Conservation (phyloP, 352 stramenopile species). For the Phytophthora rubi region DNA sequence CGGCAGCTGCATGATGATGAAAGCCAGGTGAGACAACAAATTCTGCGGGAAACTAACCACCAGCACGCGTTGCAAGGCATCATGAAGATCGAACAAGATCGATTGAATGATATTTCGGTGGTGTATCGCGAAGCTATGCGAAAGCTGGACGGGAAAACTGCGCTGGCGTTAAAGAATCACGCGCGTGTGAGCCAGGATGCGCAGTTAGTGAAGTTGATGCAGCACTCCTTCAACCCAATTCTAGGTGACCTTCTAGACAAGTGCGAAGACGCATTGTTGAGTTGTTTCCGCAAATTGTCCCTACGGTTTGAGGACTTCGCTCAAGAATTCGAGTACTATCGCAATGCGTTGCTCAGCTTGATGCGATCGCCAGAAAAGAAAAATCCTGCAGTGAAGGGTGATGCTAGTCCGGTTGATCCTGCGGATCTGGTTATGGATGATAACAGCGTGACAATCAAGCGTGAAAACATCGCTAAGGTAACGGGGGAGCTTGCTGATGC, state of each 20-base stretch:
- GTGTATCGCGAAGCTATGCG: slow-evolving; percentile 69
- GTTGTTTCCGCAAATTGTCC: slow-evolving; percentile 67
- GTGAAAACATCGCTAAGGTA: slow-evolving; percentile 48
- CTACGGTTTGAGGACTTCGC: slow-evolving; percentile 75
- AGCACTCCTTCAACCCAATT: slow-evolving; percentile 74
- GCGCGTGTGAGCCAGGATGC: slow-evolving; percentile 65
- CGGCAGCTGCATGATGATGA: slow-evolving; percentile 62
- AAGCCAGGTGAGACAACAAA: slow-evolving; percentile 53
- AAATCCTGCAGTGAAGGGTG: slow-evolving; percentile 19
- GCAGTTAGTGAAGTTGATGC: slow-evolving; percentile 69
- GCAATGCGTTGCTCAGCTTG: slow-evolving; percentile 59
- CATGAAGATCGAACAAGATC: slow-evolving; percentile 77
- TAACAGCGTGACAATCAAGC: slow-evolving; percentile 48
- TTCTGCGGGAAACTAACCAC: slow-evolving; percentile 62
- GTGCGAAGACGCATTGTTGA: slow-evolving; percentile 75
- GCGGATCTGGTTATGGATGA: slow-evolving; percentile 27
- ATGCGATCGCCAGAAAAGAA: slow-evolving; percentile 27
- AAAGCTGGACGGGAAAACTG: slow-evolving; percentile 53
- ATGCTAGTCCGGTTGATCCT: slow-evolving; percentile 14
- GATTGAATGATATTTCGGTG: slow-evolving; percentile 56
- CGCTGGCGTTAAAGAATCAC: slow-evolving; percentile 58
- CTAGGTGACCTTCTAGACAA: slow-evolving; percentile 64
- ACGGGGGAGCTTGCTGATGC: slow-evolving; percentile 14
- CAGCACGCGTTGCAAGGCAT: slow-evolving; percentile 69
- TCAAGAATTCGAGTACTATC: slow-evolving; percentile 85